phyloP scores from a whole-genome alignment of 352 stramenopile species.

The Phytophthora podocarpi region DNA sequence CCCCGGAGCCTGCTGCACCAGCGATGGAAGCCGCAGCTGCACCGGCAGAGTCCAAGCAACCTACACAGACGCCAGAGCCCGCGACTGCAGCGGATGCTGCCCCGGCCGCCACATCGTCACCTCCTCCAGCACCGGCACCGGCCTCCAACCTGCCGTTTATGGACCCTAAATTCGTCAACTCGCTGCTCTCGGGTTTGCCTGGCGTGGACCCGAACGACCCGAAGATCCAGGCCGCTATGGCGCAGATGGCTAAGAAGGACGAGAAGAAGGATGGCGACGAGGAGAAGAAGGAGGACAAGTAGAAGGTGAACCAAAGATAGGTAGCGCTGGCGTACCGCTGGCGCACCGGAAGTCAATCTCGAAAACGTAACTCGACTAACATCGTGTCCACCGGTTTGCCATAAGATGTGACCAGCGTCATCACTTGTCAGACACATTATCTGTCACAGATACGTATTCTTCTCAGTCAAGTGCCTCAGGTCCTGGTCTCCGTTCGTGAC shows the following conservation, averaged over 20 bases:
- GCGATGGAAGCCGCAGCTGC: slow-evolving; percentile 36
- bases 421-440: no score
- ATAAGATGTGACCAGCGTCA: slow-evolving; percentile 13
- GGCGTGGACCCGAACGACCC: slow-evolving; percentile 93
- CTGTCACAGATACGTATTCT: no score
- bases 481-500: slow-evolving; percentile 18
- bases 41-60: slow-evolving; percentile 41
- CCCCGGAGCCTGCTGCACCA: slow-evolving; percentile 51
- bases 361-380: slow-evolving; percentile 27
- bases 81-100: slow-evolving; percentile 21
- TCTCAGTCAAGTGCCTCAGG: slow-evolving; percentile 13
- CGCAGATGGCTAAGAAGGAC: slow-evolving; percentile 83
- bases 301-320: slow-evolving; percentile 27
- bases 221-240: slow-evolving; percentile 92
- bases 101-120: slow-evolving; percentile 29
- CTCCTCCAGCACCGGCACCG: slow-evolving; percentile 72
- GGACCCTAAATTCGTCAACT: slow-evolving; percentile 91
- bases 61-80: slow-evolving; percentile 35
- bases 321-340: slow-evolving; percentile 5
- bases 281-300: slow-evolving; percentile 89
- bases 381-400: slow-evolving; percentile 9
- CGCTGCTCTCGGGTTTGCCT: slow-evolving; percentile 84
- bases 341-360: slow-evolving; percentile 22
- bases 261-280: slow-evolving; percentile 84
- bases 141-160: slow-evolving; percentile 89